A percentile compares a stretch with the other conserved stretches of the same genome.
These are phyloP conservation scores for Furcasterigmium sp. DNA, from an alignment of 2,329 filamentous ascomycete genomes.

Conservation along the genomic window DNA sequence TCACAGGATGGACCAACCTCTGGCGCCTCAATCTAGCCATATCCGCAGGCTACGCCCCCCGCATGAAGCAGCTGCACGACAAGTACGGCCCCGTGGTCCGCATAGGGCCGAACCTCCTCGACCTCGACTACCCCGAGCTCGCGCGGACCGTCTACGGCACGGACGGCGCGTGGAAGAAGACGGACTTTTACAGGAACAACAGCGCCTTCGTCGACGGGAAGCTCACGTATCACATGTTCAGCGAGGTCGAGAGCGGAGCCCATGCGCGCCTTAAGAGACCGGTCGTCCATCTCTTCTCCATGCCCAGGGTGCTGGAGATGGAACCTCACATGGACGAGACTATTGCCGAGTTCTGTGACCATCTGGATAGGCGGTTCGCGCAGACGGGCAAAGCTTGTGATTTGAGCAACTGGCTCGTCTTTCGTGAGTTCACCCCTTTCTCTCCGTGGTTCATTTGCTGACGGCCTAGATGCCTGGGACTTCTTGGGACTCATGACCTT, in stretches of 20 bases:
- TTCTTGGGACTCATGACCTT: constrained; percentile 49
- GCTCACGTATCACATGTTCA: constrained; percentile 32
- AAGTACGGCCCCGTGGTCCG: constrained; percentile 25
- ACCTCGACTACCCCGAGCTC: constrained; percentile 19
- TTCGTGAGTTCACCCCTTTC: constrained; percentile 12
- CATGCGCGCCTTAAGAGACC: constrained; percentile 30
- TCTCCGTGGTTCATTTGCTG: background rate
- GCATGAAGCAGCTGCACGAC: constrained; percentile 20
- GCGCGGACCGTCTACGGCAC: constrained; percentile 22
- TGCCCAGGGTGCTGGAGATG: constrained; percentile 16
- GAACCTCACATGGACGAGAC: constrained; percentile 41
- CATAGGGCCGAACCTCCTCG: constrained; percentile 22
- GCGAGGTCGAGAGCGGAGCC: constrained; percentile 21
- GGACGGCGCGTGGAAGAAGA: too few species aligned
- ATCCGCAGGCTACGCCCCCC: background rate
- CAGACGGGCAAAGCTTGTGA: constrained; percentile 24
- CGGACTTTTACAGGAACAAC: constrained; percentile 29
- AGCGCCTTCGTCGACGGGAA: too few species aligned
- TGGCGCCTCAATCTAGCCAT: constrained; percentile 1
- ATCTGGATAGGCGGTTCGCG: constrained; percentile 27
- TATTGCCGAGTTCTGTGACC: constrained; percentile 36
- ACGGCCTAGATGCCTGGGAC: constrained; percentile 27
- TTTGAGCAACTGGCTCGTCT: constrained; percentile 40
- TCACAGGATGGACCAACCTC: constrained; percentile 2
- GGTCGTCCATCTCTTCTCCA: constrained; percentile 28